Evolutionary conservation across 768 basidiomycete genomes (phyloP).

Genomic region (Lactifluus hygrophoroides): DNA sequence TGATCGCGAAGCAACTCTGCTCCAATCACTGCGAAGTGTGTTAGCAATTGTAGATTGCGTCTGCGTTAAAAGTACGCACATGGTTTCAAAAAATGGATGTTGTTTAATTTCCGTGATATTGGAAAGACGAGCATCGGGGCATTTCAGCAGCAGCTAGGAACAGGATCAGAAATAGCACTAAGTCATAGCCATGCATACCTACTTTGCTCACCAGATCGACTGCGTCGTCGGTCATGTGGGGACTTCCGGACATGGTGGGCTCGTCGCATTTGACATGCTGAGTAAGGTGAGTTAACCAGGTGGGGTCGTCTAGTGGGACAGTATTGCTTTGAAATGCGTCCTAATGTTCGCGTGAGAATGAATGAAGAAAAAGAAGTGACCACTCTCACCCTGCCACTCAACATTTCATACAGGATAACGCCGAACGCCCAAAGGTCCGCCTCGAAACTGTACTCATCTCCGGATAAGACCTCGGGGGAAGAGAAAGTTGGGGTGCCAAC

Average conservation of each 20-base stretch:
- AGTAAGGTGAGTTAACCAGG: not conserved
- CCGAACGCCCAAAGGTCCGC: slow-evolving; percentile 18
- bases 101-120: slow-evolving; percentile 1
- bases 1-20: slow-evolving; percentile 1
- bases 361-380: not conserved
- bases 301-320: not conserved
- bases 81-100: slow-evolving; percentile 1
- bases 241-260: not conserved
- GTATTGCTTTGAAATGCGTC: slow-evolving; percentile 4
- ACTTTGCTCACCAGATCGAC: slow-evolving; percentile 6
- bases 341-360: not conserved
- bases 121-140: not conserved
- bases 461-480: slow-evolving; percentile 13
- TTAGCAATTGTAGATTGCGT: not conserved
- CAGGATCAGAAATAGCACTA: not conserved
- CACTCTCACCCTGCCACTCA: slow-evolving; percentile 2
- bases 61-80: not conserved
- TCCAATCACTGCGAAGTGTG: slow-evolving; percentile 2
- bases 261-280: slow-evolving; percentile 2
- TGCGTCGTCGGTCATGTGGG: slow-evolving; percentile 8
- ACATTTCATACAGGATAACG: slow-evolving; percentile 14
- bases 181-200: not conserved
- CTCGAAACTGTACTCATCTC: slow-evolving; percentile 9
- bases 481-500: slow-evolving; percentile 16
- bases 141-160: not conserved